phyloP scores from a whole-genome alignment of 345 rosid species.

The Brassica nigra region DNA sequence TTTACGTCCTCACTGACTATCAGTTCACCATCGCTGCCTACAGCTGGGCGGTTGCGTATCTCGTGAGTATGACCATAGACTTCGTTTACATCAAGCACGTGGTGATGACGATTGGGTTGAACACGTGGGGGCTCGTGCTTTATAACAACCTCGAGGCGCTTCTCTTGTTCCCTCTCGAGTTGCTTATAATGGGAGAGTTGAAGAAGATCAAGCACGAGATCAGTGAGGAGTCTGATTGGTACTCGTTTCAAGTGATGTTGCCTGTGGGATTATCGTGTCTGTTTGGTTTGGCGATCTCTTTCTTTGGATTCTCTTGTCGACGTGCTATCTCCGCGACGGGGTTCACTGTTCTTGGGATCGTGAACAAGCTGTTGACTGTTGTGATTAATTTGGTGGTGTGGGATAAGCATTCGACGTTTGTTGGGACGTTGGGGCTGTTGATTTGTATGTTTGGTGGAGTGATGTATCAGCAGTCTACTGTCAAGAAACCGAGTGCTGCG shows the following conservation, averaged over 20 bases:
- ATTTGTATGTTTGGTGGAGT: constrained; percentile 91
- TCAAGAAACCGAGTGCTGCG: constrained; percentile 61
- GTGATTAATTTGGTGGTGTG: constrained; percentile 81
- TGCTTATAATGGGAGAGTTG: constrained; percentile 92
- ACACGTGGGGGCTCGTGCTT: constrained; percentile 95
- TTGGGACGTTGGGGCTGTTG: constrained; percentile 85
- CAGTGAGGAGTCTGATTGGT: constrained; percentile 69
- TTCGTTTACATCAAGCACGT: constrained; percentile 98
- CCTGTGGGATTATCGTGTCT: constrained; percentile 87
- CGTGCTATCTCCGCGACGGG: constrained; percentile 96
- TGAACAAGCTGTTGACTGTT: constrained; percentile 88
- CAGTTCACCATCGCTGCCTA: constrained; percentile 85
- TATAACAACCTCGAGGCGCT: constrained; percentile 96
- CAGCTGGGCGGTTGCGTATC: constrained; percentile 88
- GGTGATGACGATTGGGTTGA: constrained; percentile 92
- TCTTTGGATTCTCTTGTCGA: constrained; percentile 96
- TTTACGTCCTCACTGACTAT: constrained; percentile 86
- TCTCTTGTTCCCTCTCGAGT: constrained; percentile 83
- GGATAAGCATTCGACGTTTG: constrained; percentile 88
- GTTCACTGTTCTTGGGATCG: constrained; percentile 96
- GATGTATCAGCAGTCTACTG: constrained; percentile 85
- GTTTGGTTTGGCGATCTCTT: constrained; percentile 89
- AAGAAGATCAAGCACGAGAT: constrained; percentile 88
- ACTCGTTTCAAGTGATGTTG: constrained; percentile 68
- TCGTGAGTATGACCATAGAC: constrained; percentile 91